These are phyloP conservation scores for Hibiscus mutabilis DNA, from an alignment of 345 rosid genomes.

Conservation along the genomic window DNA sequence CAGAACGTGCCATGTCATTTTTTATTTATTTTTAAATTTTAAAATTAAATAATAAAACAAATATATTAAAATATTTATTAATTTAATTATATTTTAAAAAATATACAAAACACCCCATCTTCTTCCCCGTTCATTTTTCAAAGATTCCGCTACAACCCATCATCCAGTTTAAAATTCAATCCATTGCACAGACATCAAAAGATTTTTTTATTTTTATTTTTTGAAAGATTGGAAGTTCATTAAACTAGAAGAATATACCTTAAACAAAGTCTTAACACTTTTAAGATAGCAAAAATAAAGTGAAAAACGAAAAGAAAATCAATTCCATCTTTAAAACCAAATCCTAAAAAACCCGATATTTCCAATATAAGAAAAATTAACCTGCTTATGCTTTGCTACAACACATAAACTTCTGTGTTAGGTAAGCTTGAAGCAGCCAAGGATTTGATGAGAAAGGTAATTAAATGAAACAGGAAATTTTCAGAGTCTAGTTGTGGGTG, in stretches of 20 bases:
- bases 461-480: conserved; percentile 4
- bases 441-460: conserved; percentile 10
- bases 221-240: not conserved
- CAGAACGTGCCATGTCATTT: too few species aligned
- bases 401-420: not conserved
- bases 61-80: too few species aligned
- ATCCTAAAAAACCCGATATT: conserved; percentile 12
- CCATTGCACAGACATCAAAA: not conserved
- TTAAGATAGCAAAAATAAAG: conserved; percentile 2
- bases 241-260: not conserved
- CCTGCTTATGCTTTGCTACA: not conserved
- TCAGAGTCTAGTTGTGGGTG: too few species aligned
- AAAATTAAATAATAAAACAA: too few species aligned
- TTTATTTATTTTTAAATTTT: too few species aligned
- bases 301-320: conserved; percentile 12
- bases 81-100: too few species aligned
- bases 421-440: conserved; percentile 24
- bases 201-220: too few species aligned
- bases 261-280: not conserved
- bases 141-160: not conserved
- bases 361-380: not conserved
- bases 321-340: conserved; percentile 26
- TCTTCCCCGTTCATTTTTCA: not conserved
- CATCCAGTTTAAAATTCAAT: not conserved
- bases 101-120: too few species aligned